Percentiles rank a stretch among this genome's conserved stretches.
phyloP scores from a whole-genome alignment of 1,139 yeast genomes.

The Spathaspora sp. region DNA sequence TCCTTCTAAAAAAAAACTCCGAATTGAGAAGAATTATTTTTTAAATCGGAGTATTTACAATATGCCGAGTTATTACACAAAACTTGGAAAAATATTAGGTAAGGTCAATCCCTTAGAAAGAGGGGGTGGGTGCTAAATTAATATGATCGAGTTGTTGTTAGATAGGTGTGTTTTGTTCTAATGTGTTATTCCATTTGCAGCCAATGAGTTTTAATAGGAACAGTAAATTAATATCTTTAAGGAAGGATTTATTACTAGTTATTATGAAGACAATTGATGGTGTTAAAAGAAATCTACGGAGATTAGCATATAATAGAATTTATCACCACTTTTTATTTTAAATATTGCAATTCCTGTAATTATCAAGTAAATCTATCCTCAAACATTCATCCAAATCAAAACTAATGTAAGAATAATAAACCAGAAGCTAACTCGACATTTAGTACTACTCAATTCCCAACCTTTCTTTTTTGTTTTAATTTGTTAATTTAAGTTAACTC shows the following conservation, averaged over 20 bases:
- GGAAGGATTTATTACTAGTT: too few species aligned
- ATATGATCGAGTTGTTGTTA: too few species aligned
- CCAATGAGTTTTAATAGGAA: too few species aligned
- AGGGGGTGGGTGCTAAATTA: not conserved
- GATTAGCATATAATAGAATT: too few species aligned
- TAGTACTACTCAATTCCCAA: not conserved
- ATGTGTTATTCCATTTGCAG: not conserved
- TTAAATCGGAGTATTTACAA: slow-evolving; percentile 1
- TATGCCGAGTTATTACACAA: slow-evolving; percentile 1
- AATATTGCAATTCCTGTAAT: too few species aligned
- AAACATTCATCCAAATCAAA: too few species aligned
- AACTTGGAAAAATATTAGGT: not conserved
- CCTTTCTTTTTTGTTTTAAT: not conserved
- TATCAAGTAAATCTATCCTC: too few species aligned
- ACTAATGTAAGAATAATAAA: not conserved
- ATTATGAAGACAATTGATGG: too few species aligned
- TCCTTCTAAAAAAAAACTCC: not conserved
- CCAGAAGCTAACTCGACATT: not conserved
- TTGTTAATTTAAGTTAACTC: not conserved
- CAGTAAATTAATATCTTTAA: too few species aligned
- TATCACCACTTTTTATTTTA: too few species aligned
- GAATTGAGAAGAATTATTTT: not conserved
- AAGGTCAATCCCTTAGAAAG: not conserved
- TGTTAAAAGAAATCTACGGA: too few species aligned
- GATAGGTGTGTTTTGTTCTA: not conserved